Evolutionary conservation across 352 stramenopile genomes (phyloP).

Genomic region (Pythium folliculosum): DNA sequence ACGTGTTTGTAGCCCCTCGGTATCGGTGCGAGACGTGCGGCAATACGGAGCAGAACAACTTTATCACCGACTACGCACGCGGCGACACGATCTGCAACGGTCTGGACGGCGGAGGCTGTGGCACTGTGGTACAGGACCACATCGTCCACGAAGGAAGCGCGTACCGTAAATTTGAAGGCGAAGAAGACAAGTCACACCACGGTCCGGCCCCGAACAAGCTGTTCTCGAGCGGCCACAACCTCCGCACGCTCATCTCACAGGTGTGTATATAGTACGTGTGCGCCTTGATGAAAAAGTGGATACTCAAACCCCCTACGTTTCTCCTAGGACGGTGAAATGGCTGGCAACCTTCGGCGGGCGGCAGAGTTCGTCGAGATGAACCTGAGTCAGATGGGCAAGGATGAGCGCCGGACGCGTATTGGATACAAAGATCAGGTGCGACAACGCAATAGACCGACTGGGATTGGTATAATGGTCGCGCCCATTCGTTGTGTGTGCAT

Average conservation of each 20-base stretch:
- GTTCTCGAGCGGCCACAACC: constrained; percentile 95
- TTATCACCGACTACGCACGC: constrained; percentile 87
- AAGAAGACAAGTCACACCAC: constrained; percentile 97
- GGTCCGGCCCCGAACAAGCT: constrained; percentile 94
- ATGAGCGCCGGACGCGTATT: constrained; percentile 93
- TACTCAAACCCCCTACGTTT: neutral
- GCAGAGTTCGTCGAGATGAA: constrained; percentile 96
- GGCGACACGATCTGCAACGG: constrained; percentile 89
- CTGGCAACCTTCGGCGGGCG: constrained; percentile 77
- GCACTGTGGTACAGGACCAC: constrained; percentile 94
- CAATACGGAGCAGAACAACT: constrained; percentile 90
- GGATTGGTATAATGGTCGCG: neutral
- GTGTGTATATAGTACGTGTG: constrained; percentile 25
- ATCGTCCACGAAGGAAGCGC: constrained; percentile 96
- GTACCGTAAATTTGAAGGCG: constrained; percentile 97
- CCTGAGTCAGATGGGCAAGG: constrained; percentile 96
- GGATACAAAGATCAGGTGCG: constrained; percentile 96
- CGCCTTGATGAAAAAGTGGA: neutral
- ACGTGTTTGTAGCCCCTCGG: constrained; percentile 46
- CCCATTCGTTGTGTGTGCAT: neutral
- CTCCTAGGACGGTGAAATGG: constrained; percentile 80
- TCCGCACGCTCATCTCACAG: constrained; percentile 93
- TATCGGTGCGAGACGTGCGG: constrained; percentile 87
- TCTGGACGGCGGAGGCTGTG: constrained; percentile 87
- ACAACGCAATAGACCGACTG: constrained; percentile 3